Conservation (phyloP, 768 basidiomycete genomes). For the Fomitopsis serialis region DNA sequence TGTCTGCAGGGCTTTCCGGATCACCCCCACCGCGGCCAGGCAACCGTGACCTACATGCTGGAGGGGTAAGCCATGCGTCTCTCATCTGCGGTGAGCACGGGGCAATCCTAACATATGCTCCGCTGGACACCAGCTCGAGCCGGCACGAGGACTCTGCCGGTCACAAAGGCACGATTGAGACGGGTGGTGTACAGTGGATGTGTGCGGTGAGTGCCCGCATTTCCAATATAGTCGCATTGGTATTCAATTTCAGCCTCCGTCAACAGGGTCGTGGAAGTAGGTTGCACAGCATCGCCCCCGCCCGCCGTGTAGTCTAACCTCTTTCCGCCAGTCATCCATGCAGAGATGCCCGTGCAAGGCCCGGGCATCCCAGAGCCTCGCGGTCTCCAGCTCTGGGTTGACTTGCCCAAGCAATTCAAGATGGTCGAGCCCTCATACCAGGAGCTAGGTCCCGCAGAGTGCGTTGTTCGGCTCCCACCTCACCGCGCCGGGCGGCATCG, state of each 20-base stretch:
- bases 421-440: slow-evolving; percentile 85
- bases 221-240: background rate
- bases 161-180: slow-evolving; percentile 66
- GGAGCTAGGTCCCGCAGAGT: slow-evolving; percentile 66
- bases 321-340: slow-evolving; percentile 49
- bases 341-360: slow-evolving; percentile 84
- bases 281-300: slow-evolving; percentile 4
- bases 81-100: background rate
- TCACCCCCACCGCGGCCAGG: slow-evolving; percentile 89
- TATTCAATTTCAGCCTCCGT: background rate
- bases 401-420: slow-evolving; percentile 77
- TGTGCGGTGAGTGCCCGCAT: slow-evolving; percentile 49
- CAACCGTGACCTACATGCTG: slow-evolving; percentile 86
- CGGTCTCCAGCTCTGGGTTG: slow-evolving; percentile 87
- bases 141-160: slow-evolving; percentile 91
- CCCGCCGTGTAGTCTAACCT: background rate
- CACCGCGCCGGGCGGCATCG: background rate
- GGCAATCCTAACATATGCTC: background rate
- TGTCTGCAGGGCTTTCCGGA: slow-evolving; percentile 76
- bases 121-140: slow-evolving; percentile 40
- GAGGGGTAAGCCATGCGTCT: slow-evolving; percentile 49
- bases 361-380: slow-evolving; percentile 63
- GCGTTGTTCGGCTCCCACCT: slow-evolving; percentile 14
- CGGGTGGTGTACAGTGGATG: slow-evolving; percentile 97
- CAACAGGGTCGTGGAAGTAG: slow-evolving; percentile 52